Conservation (phyloP, 1,284 basidiomycete genomes). For the Apiotrichum siamense region DNA sequence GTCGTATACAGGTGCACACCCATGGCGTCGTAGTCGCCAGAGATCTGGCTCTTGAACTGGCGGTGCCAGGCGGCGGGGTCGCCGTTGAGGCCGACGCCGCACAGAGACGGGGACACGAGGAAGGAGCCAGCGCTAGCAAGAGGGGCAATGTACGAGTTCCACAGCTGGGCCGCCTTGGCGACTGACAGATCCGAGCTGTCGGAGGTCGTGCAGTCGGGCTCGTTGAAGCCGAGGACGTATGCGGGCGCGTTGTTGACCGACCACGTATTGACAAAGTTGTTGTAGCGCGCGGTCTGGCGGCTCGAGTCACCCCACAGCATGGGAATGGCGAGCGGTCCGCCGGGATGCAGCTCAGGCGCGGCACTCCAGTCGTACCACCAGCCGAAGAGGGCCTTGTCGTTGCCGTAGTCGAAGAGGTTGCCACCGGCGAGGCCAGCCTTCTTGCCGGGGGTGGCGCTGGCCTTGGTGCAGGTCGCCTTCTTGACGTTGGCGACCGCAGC, state of each 20-base stretch:
- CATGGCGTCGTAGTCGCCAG: constrained; percentile 36
- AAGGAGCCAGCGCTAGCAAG: constrained; percentile 31
- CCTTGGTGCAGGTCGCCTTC: neutral
- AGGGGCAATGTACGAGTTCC: constrained; percentile 42
- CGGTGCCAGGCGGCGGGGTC: constrained; percentile 5
- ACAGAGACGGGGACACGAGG: constrained; percentile 43
- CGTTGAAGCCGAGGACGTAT: constrained; percentile 45
- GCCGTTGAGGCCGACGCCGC: constrained; percentile 7
- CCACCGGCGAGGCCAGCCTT: constrained; percentile 44
- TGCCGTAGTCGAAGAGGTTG: constrained; percentile 23
- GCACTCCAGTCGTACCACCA: constrained; percentile 40
- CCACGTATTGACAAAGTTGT: constrained; percentile 20
- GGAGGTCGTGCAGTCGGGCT: constrained; percentile 43
- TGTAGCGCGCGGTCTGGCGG: constrained; percentile 35
- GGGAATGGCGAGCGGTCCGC: constrained; percentile 27
- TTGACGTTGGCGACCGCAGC: neutral
- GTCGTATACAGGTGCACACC: constrained; percentile 47
- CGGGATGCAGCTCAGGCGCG: constrained; percentile 5
- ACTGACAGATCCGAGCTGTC: constrained; percentile 12
- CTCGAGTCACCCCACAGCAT: constrained; percentile 46
- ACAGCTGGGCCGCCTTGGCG: constrained; percentile 26
- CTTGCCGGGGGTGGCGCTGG: constrained; percentile 29
- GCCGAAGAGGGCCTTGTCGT: constrained; percentile 28
- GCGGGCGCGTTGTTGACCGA: constrained; percentile 7
- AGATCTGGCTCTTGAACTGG: constrained; percentile 32